phyloP scores from a whole-genome alignment of 768 basidiomycete genomes.

The Mycena leptocephala region DNA sequence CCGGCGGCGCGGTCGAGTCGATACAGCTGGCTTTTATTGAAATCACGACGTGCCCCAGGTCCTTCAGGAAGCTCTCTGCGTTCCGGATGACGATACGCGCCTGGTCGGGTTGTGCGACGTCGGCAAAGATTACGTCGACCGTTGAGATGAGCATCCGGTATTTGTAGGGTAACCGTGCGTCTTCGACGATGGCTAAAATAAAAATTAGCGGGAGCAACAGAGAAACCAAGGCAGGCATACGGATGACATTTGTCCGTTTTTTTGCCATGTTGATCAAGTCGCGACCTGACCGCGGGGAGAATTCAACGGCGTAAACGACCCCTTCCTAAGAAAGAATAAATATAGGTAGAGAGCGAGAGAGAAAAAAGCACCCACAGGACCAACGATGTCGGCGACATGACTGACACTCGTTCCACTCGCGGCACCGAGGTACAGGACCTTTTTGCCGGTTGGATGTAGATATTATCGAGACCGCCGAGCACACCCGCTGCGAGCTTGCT shows the following conservation, averaged over 20 bases:
- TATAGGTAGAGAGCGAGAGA: slow-evolving; percentile 1
- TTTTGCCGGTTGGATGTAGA: slow-evolving; percentile 93
- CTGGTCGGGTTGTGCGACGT: slow-evolving; percentile 98
- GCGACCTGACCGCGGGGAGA: slow-evolving; percentile 96
- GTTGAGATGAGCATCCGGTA: slow-evolving; percentile 97
- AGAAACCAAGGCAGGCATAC: slow-evolving; percentile 63
- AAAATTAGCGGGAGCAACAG: background rate
- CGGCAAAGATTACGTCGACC: slow-evolving; percentile 98
- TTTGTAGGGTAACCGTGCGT: slow-evolving; percentile 95
- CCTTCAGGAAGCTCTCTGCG: slow-evolving; percentile 96
- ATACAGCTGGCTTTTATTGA: slow-evolving; percentile 99
- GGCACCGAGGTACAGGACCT: slow-evolving; percentile 98
- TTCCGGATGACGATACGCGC: slow-evolving; percentile 96
- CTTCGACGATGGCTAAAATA: slow-evolving; percentile 91
- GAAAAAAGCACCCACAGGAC: slow-evolving; percentile 75
- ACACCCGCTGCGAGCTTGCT: slow-evolving; percentile 98
- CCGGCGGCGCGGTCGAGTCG: slow-evolving; percentile 94
- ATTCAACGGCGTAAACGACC: slow-evolving; percentile 98
- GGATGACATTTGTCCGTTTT: slow-evolving; percentile 98
- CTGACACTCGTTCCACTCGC: slow-evolving; percentile 98
- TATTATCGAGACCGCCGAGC: slow-evolving; percentile 93
- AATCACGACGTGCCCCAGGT: slow-evolving; percentile 92
- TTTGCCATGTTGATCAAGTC: slow-evolving; percentile 99
- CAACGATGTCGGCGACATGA: slow-evolving; percentile 99
- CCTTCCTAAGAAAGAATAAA: slow-evolving; percentile 76